A percentile compares a stretch with the other conserved stretches of the same genome.
Evolutionary conservation across 805 yeast species (phyloP).

Genomic region (Pichia deserticola): DNA sequence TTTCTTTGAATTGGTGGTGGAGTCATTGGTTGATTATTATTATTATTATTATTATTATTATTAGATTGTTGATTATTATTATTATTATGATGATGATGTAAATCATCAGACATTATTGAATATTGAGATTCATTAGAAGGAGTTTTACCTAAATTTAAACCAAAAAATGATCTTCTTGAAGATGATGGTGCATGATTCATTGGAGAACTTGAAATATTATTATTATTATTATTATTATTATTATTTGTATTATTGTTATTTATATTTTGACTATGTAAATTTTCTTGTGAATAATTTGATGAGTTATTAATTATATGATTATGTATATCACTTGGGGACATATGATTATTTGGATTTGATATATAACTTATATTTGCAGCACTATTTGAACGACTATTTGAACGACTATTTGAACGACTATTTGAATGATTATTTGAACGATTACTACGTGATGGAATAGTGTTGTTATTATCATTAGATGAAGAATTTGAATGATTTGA

Average conservation of each 20-base stretch:
- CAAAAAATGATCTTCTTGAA: constrained; percentile 26
- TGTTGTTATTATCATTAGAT: background rate
- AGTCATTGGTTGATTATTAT: constrained; percentile 1
- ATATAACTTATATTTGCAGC: background rate
- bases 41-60: constrained; percentile 3
- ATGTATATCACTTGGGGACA: too few relatives aligned
- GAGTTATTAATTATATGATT: too few relatives aligned
- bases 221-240: background rate
- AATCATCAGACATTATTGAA: constrained; percentile 21
- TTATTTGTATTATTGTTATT: background rate
- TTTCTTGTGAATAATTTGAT: background rate
- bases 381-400: background rate
- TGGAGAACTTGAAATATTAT: constrained; percentile 12
- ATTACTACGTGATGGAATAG: too few relatives aligned
- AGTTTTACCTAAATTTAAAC: constrained; percentile 23
- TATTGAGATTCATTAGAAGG: constrained; percentile 25
- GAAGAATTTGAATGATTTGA: background rate
- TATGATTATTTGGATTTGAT: too few relatives aligned
- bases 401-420: background rate
- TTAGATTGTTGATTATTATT: background rate
- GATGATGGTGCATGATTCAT: constrained; percentile 12
- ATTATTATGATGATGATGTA: constrained; percentile 12
- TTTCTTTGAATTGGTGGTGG: constrained; percentile 12
- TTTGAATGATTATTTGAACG: too few relatives aligned
- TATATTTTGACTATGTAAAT: too few relatives aligned